phyloP scores from a whole-genome alignment of 2,329 filamentous ascomycete genomes.

The Cytospora paraplurivora region DNA sequence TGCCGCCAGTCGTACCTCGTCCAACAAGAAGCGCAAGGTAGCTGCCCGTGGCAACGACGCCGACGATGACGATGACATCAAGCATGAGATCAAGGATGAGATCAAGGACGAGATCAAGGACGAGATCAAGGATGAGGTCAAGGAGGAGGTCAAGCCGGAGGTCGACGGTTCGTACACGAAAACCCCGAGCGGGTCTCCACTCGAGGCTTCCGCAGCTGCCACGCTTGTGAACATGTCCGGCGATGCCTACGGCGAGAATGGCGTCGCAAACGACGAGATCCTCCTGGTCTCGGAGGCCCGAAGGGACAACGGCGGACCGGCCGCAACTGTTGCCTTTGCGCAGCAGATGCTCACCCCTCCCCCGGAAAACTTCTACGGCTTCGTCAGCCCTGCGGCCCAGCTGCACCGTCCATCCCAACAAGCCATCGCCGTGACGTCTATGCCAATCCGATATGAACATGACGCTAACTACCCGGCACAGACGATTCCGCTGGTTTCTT shows the following conservation, averaged over 20 bases:
- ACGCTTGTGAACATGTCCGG: conserved; percentile 8
- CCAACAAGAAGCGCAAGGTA: conserved; percentile 33
- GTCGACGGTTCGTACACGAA: conserved; percentile 29
- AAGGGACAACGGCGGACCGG: conserved; percentile 5
- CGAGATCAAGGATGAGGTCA: conserved; percentile 22
- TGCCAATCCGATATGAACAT: conserved; percentile 11
- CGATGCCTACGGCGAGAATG: not conserved
- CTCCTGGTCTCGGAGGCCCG: conserved; percentile 14
- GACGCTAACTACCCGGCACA: conserved; percentile 26
- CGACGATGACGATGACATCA: conserved; percentile 30
- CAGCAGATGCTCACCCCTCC: conserved; percentile 22
- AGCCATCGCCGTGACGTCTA: not conserved
- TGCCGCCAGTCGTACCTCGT: conserved; percentile 6
- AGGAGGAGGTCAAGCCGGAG: conserved; percentile 26
- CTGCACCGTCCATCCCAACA: conserved; percentile 12
- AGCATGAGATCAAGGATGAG: conserved; percentile 21
- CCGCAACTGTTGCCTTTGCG: conserved; percentile 7
- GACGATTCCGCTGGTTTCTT: conserved; percentile 9
- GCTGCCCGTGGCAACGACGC: conserved; percentile 20
- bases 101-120: conserved; percentile 6
- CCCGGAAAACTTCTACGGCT: conserved; percentile 21
- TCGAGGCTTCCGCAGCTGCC: not conserved
- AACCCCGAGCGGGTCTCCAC: conserved; percentile 2
- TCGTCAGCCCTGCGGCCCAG: conserved; percentile 15
- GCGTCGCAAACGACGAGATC: conserved; percentile 11